Conservation (phyloP, 2,329 filamentous ascomycete species). For the Sordariomycetes sp. region DNA sequence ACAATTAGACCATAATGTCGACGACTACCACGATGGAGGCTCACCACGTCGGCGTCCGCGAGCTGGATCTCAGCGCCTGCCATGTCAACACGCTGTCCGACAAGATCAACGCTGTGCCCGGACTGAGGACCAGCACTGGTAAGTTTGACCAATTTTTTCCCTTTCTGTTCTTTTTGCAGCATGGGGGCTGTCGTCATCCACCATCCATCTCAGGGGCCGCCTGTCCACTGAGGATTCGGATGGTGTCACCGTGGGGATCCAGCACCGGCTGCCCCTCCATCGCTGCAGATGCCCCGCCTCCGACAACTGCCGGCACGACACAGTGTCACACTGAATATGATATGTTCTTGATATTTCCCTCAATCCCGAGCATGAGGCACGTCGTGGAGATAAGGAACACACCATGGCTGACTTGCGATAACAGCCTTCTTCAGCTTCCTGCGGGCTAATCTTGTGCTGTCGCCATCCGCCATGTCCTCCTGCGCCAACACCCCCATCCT, state of each 20-base stretch:
- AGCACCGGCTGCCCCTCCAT: neutral
- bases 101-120: slow-evolving; percentile 43
- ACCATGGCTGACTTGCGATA: too few species aligned
- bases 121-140: slow-evolving; percentile 49
- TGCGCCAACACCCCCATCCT: slow-evolving; percentile 55
- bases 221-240: too few species aligned
- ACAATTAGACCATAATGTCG: neutral
- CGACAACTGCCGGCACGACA: neutral
- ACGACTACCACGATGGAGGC: neutral
- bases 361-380: neutral
- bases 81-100: slow-evolving; percentile 35
- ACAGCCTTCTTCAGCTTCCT: slow-evolving; percentile 77
- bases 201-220: too few species aligned
- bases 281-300: neutral
- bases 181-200: too few species aligned
- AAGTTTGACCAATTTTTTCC: slow-evolving; percentile 18
- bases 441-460: slow-evolving; percentile 68
- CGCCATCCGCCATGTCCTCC: slow-evolving; percentile 50
- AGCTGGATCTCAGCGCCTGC: slow-evolving; percentile 34
- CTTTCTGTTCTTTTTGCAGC: slow-evolving; percentile 5
- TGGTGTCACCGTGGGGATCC: too few species aligned
- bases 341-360: too few species aligned
- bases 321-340: too few species aligned
- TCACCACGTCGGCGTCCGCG: slow-evolving; percentile 16
- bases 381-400: neutral